Evolutionary conservation across 495 filamentous ascomycete genomes (phyloP), one percentile per base, ranked within the genome.

Genomic region (Corynascus novoguineensis): DNA sequence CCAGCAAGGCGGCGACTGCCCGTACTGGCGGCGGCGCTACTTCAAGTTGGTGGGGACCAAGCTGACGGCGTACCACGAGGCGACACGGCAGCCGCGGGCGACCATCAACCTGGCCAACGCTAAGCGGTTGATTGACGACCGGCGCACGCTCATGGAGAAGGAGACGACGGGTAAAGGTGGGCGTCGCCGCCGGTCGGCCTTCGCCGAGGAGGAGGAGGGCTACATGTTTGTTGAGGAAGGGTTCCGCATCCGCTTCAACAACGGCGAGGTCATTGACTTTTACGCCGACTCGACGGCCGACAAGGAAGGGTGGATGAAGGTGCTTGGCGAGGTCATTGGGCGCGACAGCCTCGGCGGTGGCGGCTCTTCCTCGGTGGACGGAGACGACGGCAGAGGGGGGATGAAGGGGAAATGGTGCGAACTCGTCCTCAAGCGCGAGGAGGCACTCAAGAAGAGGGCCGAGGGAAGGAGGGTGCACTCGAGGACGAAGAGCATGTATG

Each of bases 161-260:
- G 87, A 90, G 66, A 88, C 85, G 0, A 83, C 78, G 41, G 85
- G 84, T 24, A 86, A 86, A 65, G 80, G 79, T 58, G 87, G 88
- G 54, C 85, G 85, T 60, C 84, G 93, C 22, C 85, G 93, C 34
- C 92, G 93, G 66, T 95, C 89, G 50, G 93, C 89, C 27, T 98
- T 98, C 63, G 92, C 95, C 8, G 93, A 97, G 70, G 95, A 97
- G 64, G 95, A 97, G 71, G 93, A 98, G 64, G 93, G 95, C 46
- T 98, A 97, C 75, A 96, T 97, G 90, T 97, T 97, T 63, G 93
- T 98, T 22, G 93, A 98, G 71, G 95, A 97, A 68, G 93, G 95
- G 12, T 98, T 98, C 83, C 88, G 93, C 32, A 92, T 98, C 68
- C 89, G 92, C 51, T 98, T 98, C 71, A 91, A 86, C 57, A 98